Evolutionary conservation across 1,139 yeast species (phyloP).

Genomic region (Pichia sp.): DNA sequence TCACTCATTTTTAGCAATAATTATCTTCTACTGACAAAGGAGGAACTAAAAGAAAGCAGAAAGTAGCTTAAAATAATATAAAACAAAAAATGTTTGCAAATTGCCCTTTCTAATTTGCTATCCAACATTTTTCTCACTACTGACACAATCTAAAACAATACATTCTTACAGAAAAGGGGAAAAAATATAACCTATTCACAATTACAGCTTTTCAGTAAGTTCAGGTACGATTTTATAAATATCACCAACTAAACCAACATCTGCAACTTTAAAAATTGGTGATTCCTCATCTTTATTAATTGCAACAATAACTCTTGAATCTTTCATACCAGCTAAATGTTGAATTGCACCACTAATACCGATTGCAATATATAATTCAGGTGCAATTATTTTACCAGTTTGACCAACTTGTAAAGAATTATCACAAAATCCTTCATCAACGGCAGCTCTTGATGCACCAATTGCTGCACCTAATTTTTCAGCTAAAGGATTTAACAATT

Average conservation of each 20-base stretch:
- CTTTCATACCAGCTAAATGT: conserved; percentile 98
- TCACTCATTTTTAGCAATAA: too few species aligned
- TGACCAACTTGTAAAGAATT: conserved; percentile 98
- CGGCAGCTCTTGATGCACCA: conserved; percentile 98
- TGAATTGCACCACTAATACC: conserved; percentile 98
- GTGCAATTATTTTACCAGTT: conserved; percentile 97
- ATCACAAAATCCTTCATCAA: conserved; percentile 91
- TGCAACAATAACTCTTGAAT: conserved; percentile 87
- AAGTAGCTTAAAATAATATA: neutral
- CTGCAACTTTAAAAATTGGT: conserved; percentile 88
- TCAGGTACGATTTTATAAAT: conserved; percentile 81
- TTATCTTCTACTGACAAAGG: too few species aligned
- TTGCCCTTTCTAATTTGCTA: too few species aligned
- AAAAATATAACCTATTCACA: neutral
- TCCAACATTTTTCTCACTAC: too few species aligned
- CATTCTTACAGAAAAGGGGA: neutral
- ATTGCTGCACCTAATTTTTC: conserved; percentile 82
- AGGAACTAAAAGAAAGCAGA: neutral
- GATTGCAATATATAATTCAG: conserved; percentile 85
- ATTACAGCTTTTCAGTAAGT: conserved; percentile 60
- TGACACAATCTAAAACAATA: too few species aligned
- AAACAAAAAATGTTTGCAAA: too few species aligned
- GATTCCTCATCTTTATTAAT: conserved; percentile 93
- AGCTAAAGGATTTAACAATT: conserved; percentile 76
- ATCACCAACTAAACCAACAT: conserved; percentile 85